Evolutionary conservation across 2,329 filamentous ascomycete species (phyloP).

Genomic region (Fusarium veterinarium): DNA sequence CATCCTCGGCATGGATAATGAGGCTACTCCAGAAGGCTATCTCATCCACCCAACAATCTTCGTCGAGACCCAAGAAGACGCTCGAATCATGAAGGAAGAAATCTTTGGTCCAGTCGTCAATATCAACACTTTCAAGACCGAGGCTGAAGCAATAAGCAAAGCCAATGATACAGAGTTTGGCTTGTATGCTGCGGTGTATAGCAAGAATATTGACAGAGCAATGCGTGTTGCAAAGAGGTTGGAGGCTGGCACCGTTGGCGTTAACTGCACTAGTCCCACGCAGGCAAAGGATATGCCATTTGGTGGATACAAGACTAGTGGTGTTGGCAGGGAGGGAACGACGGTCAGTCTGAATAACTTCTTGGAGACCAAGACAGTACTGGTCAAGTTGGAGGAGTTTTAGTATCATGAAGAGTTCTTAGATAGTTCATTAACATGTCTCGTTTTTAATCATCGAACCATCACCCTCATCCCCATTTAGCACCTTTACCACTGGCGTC

Average conservation of each 20-base stretch:
- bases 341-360: slow-evolving; percentile 22
- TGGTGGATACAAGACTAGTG: slow-evolving; percentile 22
- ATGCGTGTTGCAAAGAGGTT: slow-evolving; percentile 61
- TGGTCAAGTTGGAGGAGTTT: slow-evolving; percentile 5
- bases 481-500: background rate
- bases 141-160: slow-evolving; percentile 47
- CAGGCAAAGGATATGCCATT: slow-evolving; percentile 15
- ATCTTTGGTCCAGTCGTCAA: slow-evolving; percentile 73
- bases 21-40: background rate
- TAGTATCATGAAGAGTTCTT: rapidly evolving
- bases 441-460: background rate
- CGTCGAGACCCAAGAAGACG: slow-evolving; percentile 34
- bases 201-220: slow-evolving; percentile 60
- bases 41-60: slow-evolving; percentile 31
- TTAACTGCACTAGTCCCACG: slow-evolving; percentile 56
- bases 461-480: background rate
- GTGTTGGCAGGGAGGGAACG: slow-evolving; percentile 8
- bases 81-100: slow-evolving; percentile 67
- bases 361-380: slow-evolving; percentile 25
- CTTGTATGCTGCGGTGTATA: slow-evolving; percentile 67
- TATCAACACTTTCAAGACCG: slow-evolving; percentile 58
- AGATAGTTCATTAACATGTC: background rate
- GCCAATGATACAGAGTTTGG: slow-evolving; percentile 63
- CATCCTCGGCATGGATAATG: background rate
- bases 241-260: slow-evolving; percentile 70